phyloP scores from a whole-genome alignment of 1,139 yeast genomes.

The Geotrichum australiense region DNA sequence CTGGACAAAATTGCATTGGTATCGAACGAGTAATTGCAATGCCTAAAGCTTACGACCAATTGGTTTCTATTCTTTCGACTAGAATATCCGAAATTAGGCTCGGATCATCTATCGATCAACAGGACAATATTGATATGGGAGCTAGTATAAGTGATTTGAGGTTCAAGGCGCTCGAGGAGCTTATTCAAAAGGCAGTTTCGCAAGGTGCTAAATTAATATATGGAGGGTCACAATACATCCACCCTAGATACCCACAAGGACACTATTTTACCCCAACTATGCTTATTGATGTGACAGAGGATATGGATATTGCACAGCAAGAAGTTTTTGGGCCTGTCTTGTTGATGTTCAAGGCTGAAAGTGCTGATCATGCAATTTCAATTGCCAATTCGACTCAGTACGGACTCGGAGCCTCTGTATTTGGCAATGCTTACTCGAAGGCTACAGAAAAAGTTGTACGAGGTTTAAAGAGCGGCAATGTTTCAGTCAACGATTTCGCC shows the following conservation, averaged over 20 bases:
- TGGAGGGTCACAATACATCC: slow-evolving; percentile 75
- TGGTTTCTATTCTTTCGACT: slow-evolving; percentile 49
- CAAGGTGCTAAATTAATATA: slow-evolving; percentile 72
- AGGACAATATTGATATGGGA: slow-evolving; percentile 87
- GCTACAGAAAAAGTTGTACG: slow-evolving; percentile 55
- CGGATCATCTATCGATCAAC: slow-evolving; percentile 84
- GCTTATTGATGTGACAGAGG: slow-evolving; percentile 67
- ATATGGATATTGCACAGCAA: slow-evolving; percentile 73
- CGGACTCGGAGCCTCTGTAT: slow-evolving; percentile 88
- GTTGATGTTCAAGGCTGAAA: slow-evolving; percentile 64
- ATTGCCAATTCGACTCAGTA: slow-evolving; percentile 81
- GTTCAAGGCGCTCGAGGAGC: slow-evolving; percentile 55
- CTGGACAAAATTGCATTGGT: slow-evolving; percentile 97
- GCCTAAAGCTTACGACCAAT: slow-evolving; percentile 54
- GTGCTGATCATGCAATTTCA: slow-evolving; percentile 61
- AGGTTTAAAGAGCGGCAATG: slow-evolving; percentile 71
- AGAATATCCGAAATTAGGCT: slow-evolving; percentile 59
- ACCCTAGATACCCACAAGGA: slow-evolving; percentile 93
- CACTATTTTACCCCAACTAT: slow-evolving; percentile 88
- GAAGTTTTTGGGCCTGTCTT: slow-evolving; percentile 93
- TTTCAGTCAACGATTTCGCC: slow-evolving; percentile 95
- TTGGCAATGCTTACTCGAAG: slow-evolving; percentile 50
- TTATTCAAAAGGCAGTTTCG: slow-evolving; percentile 64
- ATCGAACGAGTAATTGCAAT: slow-evolving; percentile 85
- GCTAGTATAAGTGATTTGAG: slow-evolving; percentile 82